Evolutionary conservation across 129 eudicot genomes (phyloP), one percentile per base, ranked within the genome.

Genomic region (Cynara cardunculus): DNA sequence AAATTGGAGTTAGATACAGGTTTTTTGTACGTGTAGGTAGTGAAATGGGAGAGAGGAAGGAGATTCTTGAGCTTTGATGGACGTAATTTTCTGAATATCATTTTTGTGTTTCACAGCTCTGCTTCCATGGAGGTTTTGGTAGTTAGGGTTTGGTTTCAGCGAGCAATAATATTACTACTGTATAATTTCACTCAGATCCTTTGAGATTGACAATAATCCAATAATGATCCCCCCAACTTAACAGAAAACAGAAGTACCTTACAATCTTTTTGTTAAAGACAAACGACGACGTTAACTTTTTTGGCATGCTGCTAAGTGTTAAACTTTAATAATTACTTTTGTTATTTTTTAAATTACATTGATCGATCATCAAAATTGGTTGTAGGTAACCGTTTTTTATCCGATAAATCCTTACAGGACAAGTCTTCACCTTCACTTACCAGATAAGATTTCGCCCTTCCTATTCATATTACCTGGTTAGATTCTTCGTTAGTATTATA

Each of bases 11-110:
- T 85, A 67, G 90, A 87, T 80, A 84, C 68, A 78, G 86, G 90
- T 10, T 76, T 76, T 28, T 84, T 82, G 88, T 83, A 73, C 9
- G 89, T 70, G 78, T 84, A 86, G 73, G 85, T 49, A 18, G 86
- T 25, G 73, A 87, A 69, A 79, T 62, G 83, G 34, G 87, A 77
- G 73, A 82, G 82, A 34, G 88, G 53, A 53, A 92, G 68, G 46
- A 90, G 71, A 74, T 34, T 82, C 59, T 81, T 88, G 79, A 92
- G 82, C 84, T 83, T 90, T 56, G 87, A 92, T 44, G 86, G 87
- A 59, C 81, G 64, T 81, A 88, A 80, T 66, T 49, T 78, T 39
- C 91, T 85, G 41, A 76, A 81, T 70, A 88, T 75, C 94, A 92
- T 91, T 78, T 80, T 62, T 49, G 74, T 80, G 81, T 49, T 34